These are phyloP conservation scores for Ramalina intermedia DNA, from an alignment of 495 filamentous ascomycete species.

Conservation along the genomic window DNA sequence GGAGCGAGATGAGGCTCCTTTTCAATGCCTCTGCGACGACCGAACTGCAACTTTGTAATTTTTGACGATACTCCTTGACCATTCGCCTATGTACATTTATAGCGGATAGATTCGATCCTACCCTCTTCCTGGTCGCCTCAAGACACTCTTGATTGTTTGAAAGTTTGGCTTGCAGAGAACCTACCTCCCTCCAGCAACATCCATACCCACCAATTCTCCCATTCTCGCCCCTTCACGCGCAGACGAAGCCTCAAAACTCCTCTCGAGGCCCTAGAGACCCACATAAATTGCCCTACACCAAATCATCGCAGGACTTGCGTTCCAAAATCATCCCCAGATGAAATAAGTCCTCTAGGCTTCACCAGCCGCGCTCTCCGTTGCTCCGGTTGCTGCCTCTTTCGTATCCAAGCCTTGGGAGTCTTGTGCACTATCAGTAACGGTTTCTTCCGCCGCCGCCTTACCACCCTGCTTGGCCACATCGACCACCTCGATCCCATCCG, in stretches of 20 bases:
- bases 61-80: too few species aligned
- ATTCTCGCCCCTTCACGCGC: too few species aligned
- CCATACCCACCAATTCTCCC: background rate
- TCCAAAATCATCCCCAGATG: background rate
- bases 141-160: too few species aligned
- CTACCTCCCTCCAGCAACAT: background rate
- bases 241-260: too few species aligned
- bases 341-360: background rate
- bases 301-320: background rate
- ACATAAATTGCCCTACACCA: background rate
- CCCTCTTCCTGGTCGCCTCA: too few species aligned
- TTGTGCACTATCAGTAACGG: background rate
- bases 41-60: too few species aligned
- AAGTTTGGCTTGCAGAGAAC: background rate
- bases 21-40: too few species aligned
- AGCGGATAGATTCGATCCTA: conserved; percentile 2
- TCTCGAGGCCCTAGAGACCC: too few species aligned
- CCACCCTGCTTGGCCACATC: too few species aligned
- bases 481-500: too few species aligned
- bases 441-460: background rate
- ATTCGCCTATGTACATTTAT: background rate
- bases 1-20: too few species aligned
- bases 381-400: background rate
- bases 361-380: background rate
- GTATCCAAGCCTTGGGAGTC: background rate